phyloP scores from a whole-genome alignment of 257 asterid genomes.

The Solanum pinnatisectum region DNA sequence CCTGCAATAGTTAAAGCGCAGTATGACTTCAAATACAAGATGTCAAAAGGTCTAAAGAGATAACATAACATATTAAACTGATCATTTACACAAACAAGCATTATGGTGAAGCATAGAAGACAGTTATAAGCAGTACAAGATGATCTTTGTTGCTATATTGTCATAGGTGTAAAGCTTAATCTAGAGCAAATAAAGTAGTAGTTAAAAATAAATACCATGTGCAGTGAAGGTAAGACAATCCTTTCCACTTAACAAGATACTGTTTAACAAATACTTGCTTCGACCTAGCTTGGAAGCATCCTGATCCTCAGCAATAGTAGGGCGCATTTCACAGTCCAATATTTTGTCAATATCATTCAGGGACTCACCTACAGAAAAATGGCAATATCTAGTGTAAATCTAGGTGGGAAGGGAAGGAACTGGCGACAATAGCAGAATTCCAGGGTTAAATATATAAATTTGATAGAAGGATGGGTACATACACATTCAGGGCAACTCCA shows the following conservation, averaged over 20 bases:
- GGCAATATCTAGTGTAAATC: not conserved
- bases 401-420: not conserved
- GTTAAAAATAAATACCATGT: conserved; percentile 45
- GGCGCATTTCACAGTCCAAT: conserved; percentile 90
- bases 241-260: conserved; percentile 95
- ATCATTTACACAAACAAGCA: not conserved
- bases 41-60: not conserved
- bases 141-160: not conserved
- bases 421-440: conserved; percentile 2
- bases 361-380: conserved; percentile 51
- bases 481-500: conserved; percentile 99
- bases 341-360: conserved; percentile 79
- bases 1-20: conserved; percentile 40
- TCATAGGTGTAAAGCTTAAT: not conserved
- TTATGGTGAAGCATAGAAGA: not conserved
- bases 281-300: conserved; percentile 57
- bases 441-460: not conserved
- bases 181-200: not conserved
- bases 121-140: not conserved
- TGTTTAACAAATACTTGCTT: conserved; percentile 79
- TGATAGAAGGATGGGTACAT: conserved; percentile 23
- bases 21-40: not conserved
- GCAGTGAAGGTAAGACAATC: conserved; percentile 85
- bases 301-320: conserved; percentile 49
- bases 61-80: not conserved